A percentile compares a stretch with the other conserved stretches of the same genome.
Evolutionary conservation across 2,329 filamentous ascomycete species (phyloP).

Genomic region (Sphaerostilbella broomeana): DNA sequence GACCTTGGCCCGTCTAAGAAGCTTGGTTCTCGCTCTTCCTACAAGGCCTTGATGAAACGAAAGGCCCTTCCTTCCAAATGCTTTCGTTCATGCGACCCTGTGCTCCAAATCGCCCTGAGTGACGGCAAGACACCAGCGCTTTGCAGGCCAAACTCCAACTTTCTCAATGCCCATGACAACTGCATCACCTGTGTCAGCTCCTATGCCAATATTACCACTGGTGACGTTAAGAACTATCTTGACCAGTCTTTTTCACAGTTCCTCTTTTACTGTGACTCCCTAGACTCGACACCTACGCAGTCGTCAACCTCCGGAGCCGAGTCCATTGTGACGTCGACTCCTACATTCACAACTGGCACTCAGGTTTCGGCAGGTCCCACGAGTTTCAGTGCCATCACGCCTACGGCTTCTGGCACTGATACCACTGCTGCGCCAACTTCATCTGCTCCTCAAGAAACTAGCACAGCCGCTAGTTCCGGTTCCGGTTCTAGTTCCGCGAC

Average conservation of each 20-base stretch:
- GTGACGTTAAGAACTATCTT: conserved; percentile 29
- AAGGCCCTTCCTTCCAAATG: conserved; percentile 42
- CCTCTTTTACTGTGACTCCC: conserved; percentile 37
- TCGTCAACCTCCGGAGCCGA: conserved; percentile 17
- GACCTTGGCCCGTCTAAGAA: conserved; percentile 3
- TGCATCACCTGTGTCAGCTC: conserved; percentile 39
- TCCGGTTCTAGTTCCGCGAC: neutral
- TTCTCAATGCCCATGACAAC: conserved; percentile 25
- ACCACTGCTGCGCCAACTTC: neutral
- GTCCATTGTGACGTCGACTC: conserved; percentile 19
- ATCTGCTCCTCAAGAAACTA: neutral
- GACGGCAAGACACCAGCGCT: conserved; percentile 42
- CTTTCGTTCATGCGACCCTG: conserved; percentile 46
- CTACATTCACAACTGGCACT: conserved; percentile 19
- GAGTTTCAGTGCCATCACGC: neutral
- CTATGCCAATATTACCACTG: conserved; percentile 21
- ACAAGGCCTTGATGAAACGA: conserved; percentile 33
- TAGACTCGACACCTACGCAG: conserved; percentile 15
- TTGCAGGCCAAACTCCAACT: conserved; percentile 38
- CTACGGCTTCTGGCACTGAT: neutral
- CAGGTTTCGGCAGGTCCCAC: conserved; percentile 21
- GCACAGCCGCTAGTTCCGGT: neutral
- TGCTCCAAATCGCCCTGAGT: conserved; percentile 37
- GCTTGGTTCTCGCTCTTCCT: conserved; percentile 16
- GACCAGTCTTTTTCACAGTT: conserved; percentile 37